These are phyloP conservation scores for Sutorius australiensis DNA, from an alignment of 768 basidiomycete genomes.

Conservation along the genomic window DNA sequence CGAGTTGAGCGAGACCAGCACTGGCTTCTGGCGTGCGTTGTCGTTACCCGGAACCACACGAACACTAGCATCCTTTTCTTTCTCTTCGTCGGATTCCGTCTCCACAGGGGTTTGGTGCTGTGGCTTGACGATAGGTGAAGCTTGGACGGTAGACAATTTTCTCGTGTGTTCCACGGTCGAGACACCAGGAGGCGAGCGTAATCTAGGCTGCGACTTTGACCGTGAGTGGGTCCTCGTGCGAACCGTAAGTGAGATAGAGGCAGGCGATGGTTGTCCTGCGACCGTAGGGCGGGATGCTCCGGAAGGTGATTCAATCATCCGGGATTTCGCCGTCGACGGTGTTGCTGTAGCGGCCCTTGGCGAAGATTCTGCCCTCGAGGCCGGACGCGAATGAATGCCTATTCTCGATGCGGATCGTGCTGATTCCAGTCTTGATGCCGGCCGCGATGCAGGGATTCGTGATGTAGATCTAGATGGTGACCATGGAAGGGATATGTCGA, in stretches of 20 bases:
- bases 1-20: conserved; percentile 16
- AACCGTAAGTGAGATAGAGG: neutral
- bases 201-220: conserved; percentile 37
- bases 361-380: conserved; percentile 11
- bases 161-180: conserved; percentile 12
- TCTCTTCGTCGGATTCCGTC: neutral
- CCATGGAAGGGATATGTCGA: conserved; percentile 37
- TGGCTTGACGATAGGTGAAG: conserved; percentile 23
- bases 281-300: neutral
- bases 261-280: neutral
- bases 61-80: neutral
- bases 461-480: conserved; percentile 19
- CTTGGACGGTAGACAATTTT: conserved; percentile 31
- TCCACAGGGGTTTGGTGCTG: conserved; percentile 10
- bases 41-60: neutral
- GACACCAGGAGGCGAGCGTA: conserved; percentile 12
- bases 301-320: neutral
- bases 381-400: conserved; percentile 12
- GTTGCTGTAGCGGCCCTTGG: neutral
- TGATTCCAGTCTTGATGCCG: conserved; percentile 13
- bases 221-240: conserved; percentile 20
- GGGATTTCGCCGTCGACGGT: neutral
- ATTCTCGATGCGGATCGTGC: conserved; percentile 17
- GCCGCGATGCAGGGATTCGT: conserved; percentile 13
- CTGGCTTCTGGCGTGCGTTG: conserved; percentile 6